phyloP scores from a whole-genome alignment of 2,329 filamentous ascomycete genomes.

The Trichoderma lentiforme region DNA sequence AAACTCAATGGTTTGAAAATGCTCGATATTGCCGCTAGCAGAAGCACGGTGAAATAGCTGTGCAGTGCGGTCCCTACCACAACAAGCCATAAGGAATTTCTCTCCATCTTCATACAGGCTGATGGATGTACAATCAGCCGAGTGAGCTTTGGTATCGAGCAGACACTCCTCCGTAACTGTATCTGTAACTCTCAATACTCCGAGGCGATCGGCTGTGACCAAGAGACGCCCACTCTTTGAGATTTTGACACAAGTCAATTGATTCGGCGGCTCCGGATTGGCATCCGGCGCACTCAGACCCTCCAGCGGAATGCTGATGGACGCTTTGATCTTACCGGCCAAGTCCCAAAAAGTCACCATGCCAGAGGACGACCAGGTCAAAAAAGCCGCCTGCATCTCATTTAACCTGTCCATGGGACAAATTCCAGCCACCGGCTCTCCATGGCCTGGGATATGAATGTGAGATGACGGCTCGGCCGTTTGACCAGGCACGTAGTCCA shows the following conservation, averaged over 20 bases:
- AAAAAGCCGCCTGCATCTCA: slow-evolving; percentile 65
- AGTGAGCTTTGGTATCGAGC: slow-evolving; percentile 79
- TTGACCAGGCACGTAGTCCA: slow-evolving; percentile 43
- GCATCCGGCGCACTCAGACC: slow-evolving; percentile 62
- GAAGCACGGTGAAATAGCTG: slow-evolving; percentile 73
- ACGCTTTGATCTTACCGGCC: slow-evolving; percentile 64
- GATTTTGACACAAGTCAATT: slow-evolving; percentile 57
- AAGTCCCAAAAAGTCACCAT: slow-evolving; percentile 78
- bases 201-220: slow-evolving; percentile 80
- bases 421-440: slow-evolving; percentile 70
- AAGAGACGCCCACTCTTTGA: slow-evolving; percentile 63
- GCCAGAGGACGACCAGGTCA: slow-evolving; percentile 84
- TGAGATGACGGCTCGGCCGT: slow-evolving; percentile 39
- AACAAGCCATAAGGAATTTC: slow-evolving; percentile 70
- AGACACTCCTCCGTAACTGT: slow-evolving; percentile 57
- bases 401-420: slow-evolving; percentile 61
- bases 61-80: slow-evolving; percentile 84
- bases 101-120: slow-evolving; percentile 63
- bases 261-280: slow-evolving; percentile 54
- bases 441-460: slow-evolving; percentile 59
- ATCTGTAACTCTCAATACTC: slow-evolving; percentile 72
- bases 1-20: slow-evolving; percentile 93
- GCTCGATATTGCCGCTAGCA: slow-evolving; percentile 59
- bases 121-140: slow-evolving; percentile 79
- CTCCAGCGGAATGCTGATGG: slow-evolving; percentile 67